phyloP scores from a whole-genome alignment of 768 basidiomycete species.

The Agaricus subrufescens region DNA sequence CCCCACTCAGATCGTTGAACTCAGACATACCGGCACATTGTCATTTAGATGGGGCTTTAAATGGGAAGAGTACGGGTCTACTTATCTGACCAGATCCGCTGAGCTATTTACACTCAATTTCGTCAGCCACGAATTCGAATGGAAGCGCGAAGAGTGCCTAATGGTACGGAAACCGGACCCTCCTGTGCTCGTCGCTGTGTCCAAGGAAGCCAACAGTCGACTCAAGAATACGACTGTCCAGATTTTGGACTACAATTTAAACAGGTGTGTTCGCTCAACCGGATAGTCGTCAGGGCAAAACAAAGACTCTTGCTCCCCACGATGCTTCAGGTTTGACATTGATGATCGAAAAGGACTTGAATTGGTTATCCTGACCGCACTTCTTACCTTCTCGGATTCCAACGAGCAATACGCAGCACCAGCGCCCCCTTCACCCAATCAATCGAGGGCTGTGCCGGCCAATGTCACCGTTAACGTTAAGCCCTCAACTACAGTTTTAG shows the following conservation, averaged over 20 bases:
- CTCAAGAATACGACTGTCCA: slow-evolving; percentile 65
- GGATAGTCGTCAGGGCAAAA: not conserved
- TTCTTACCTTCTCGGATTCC: slow-evolving; percentile 73
- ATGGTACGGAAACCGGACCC: slow-evolving; percentile 84
- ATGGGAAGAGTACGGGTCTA: slow-evolving; percentile 69
- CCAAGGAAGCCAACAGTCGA: slow-evolving; percentile 67
- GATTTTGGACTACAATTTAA: slow-evolving; percentile 81
- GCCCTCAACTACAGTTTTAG: slow-evolving; percentile 13
- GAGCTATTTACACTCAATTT: not conserved
- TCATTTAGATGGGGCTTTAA: slow-evolving; percentile 75
- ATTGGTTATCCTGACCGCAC: slow-evolving; percentile 70
- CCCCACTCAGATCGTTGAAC: slow-evolving; percentile 62
- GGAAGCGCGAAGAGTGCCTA: slow-evolving; percentile 81
- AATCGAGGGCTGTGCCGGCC: slow-evolving; percentile 6
- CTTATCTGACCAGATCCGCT: not conserved
- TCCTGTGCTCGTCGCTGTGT: slow-evolving; percentile 78
- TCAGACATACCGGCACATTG: slow-evolving; percentile 70
- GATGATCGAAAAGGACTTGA: slow-evolving; percentile 83
- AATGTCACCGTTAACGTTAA: slow-evolving; percentile 5
- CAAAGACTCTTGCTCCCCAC: not conserved
- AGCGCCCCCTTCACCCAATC: slow-evolving; percentile 7
- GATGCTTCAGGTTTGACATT: slow-evolving; percentile 64
- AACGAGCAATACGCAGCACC: slow-evolving; percentile 50
- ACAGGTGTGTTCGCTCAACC: slow-evolving; percentile 45
- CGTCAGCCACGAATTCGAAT: slow-evolving; percentile 75